Conservation (phyloP, 257 asterid genomes). For the Agastache rugosa region DNA sequence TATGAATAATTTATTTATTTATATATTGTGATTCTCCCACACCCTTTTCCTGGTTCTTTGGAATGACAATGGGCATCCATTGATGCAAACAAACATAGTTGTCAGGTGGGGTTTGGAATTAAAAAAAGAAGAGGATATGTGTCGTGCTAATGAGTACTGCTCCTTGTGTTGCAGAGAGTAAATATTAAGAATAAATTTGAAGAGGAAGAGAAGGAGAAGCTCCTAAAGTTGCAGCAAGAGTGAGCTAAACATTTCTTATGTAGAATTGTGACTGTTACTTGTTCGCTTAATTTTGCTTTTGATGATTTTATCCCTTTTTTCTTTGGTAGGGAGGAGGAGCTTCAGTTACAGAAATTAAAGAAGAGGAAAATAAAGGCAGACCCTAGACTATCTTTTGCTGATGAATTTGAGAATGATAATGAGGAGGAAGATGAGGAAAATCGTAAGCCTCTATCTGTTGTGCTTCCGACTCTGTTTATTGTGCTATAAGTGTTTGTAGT, state of each 20-base stretch:
- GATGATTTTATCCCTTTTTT: slow-evolving; percentile 4
- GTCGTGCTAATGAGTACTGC: background rate
- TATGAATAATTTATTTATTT: slow-evolving; percentile 12
- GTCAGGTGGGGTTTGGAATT: background rate
- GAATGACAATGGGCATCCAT: background rate
- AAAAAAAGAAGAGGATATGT: background rate
- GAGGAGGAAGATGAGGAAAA: slow-evolving; percentile 78
- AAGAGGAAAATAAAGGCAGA: slow-evolving; percentile 90
- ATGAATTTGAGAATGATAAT: slow-evolving; percentile 73
- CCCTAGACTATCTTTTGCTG: slow-evolving; percentile 89
- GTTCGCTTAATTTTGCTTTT: background rate
- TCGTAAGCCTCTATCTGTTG: slow-evolving; percentile 47
- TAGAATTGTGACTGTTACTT: slow-evolving; percentile 3
- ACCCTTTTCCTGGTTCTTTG: background rate
- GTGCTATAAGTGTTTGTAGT: background rate
- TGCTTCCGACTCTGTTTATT: slow-evolving; percentile 22
- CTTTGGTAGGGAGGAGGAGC: slow-evolving; percentile 85
- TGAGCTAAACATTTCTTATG: slow-evolving; percentile 44
- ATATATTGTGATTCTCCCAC: background rate
- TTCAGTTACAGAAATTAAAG: slow-evolving; percentile 87
- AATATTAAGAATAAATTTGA: slow-evolving; percentile 86
- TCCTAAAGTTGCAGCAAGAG: slow-evolving; percentile 95
- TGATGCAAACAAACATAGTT: background rate
- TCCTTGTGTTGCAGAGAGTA: slow-evolving; percentile 68
- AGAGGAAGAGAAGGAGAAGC: slow-evolving; percentile 99